Evolutionary conservation across 208 protist genomes (phyloP).

Genomic region (Tritrichomonas foetus): DNA sequence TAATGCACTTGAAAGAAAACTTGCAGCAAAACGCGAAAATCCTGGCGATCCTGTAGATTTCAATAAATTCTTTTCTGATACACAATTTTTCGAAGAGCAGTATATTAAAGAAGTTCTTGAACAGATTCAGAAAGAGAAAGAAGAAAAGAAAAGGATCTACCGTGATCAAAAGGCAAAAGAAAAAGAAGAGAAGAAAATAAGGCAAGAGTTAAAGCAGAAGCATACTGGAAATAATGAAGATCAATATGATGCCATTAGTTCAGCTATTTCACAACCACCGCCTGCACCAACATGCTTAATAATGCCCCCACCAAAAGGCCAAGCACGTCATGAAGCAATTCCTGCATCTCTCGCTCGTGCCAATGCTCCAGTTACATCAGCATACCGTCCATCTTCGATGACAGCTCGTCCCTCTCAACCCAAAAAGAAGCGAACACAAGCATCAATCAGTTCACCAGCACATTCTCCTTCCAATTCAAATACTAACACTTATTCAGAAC

Average conservation of each 20-base stretch:
- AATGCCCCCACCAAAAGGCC: background rate
- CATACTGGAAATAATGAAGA: background rate
- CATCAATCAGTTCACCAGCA: too few relatives aligned
- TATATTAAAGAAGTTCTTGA: background rate
- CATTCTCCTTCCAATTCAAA: too few relatives aligned
- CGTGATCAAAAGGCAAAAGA: background rate
- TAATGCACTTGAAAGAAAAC: background rate
- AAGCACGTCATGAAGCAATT: background rate
- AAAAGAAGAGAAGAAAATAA: background rate
- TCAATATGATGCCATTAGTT: background rate
- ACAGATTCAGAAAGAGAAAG: background rate
- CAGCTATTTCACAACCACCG: background rate
- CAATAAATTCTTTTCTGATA: slow-evolving; percentile 6
- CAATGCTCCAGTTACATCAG: background rate
- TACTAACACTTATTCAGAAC: too few relatives aligned
- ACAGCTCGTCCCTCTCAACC: too few relatives aligned
- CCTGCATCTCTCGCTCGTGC: background rate
- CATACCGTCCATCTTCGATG: background rate
- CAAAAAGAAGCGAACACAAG: background rate
- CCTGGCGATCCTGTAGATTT: background rate
- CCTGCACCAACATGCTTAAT: background rate
- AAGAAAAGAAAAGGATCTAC: background rate
- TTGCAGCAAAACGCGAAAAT: background rate
- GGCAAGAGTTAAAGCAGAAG: background rate
- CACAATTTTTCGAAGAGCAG: background rate